A percentile compares a stretch with the other conserved stretches of the same genome.
Conservation (phyloP, 2,329 filamentous ascomycete genomes). For the Scedosporium aurantiacum region DNA sequence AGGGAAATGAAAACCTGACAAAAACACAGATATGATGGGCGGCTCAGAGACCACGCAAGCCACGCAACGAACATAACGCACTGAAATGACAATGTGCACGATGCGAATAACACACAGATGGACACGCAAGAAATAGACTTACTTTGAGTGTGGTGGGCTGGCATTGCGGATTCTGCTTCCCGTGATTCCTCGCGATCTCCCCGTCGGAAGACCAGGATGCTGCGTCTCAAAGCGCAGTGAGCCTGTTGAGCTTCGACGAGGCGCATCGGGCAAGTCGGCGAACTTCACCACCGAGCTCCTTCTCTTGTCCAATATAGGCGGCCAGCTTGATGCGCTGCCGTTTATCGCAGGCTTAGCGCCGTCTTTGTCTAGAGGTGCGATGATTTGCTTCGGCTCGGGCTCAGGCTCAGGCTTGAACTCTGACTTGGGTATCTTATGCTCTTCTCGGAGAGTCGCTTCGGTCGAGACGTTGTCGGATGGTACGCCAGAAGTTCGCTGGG, state of each 20-base stretch:
- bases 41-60: neutral
- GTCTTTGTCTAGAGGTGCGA: neutral
- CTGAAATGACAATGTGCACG: neutral
- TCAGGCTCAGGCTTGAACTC: neutral
- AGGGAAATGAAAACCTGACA: neutral
- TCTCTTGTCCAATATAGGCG: neutral
- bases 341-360: neutral
- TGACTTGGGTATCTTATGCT: neutral
- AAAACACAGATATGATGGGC: neutral
- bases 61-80: neutral
- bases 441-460: neutral
- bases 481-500: neutral
- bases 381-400: neutral
- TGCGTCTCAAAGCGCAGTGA: constrained; percentile 5
- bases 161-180: constrained; percentile 6
- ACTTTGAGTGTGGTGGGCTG: constrained; percentile 5
- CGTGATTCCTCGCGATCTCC: neutral
- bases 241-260: constrained; percentile 1
- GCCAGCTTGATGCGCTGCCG: neutral
- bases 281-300: neutral
- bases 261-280: neutral
- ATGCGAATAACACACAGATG: neutral
- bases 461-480: neutral
- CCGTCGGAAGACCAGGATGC: neutral
- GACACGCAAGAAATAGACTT: neutral